phyloP scores from a whole-genome alignment of 495 filamentous ascomycete genomes.

The Patellaria atrata region DNA sequence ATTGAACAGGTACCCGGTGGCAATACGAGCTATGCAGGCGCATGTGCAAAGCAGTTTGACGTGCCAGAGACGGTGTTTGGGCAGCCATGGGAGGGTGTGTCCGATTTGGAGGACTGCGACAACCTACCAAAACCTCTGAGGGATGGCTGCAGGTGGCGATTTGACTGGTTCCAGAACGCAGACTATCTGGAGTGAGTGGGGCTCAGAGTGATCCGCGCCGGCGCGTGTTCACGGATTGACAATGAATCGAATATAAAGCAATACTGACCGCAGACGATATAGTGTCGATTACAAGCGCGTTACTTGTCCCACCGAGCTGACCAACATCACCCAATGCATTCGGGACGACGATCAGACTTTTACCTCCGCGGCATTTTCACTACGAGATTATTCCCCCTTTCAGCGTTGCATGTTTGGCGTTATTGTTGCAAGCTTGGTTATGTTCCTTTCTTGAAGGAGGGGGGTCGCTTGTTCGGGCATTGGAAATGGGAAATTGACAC shows the following conservation, averaged over 20 bases:
- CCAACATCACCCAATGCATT: slow-evolving; percentile 26
- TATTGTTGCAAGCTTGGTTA: slow-evolving; percentile 1
- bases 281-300: slow-evolving; percentile 39
- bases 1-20: slow-evolving; percentile 19
- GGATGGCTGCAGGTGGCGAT: slow-evolving; percentile 49
- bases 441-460: neutral
- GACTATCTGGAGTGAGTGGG: slow-evolving; percentile 36
- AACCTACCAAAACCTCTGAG: slow-evolving; percentile 40
- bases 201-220: too few relatives aligned
- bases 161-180: slow-evolving; percentile 48
- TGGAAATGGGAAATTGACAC: neutral
- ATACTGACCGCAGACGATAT: slow-evolving; percentile 1
- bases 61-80: slow-evolving; percentile 37
- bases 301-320: slow-evolving; percentile 43
- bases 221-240: too few relatives aligned
- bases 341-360: slow-evolving; percentile 13
- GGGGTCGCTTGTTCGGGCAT: neutral
- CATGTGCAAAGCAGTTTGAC: slow-evolving; percentile 43
- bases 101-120: slow-evolving; percentile 35
- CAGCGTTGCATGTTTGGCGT: slow-evolving; percentile 1
- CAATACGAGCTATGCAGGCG: slow-evolving; percentile 34
- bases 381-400: neutral
- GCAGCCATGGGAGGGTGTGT: slow-evolving; percentile 40
- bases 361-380: neutral
- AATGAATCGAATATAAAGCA: too few relatives aligned